phyloP scores from a whole-genome alignment of 1,139 yeast genomes.

The Kodamaea suecica region DNA sequence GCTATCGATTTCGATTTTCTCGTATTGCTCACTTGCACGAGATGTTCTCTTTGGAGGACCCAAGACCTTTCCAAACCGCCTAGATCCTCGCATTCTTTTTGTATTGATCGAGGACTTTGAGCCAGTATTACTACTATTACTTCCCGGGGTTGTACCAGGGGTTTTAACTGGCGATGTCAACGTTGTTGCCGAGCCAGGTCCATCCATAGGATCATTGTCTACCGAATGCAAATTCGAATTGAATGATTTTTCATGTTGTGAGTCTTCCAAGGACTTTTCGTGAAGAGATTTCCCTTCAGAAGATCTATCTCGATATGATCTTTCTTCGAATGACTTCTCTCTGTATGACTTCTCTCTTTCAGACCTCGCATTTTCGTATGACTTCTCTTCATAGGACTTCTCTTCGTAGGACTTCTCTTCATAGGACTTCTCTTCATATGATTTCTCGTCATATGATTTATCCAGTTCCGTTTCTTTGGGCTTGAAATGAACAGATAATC shows the following conservation, averaged over 20 bases:
- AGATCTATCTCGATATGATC: not conserved
- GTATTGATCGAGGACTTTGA: conserved; percentile 14
- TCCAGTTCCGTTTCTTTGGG: conserved; percentile 10
- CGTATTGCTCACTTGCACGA: conserved; percentile 18
- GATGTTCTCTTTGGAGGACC: conserved; percentile 43
- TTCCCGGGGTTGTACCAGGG: conserved; percentile 21
- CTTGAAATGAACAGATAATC: conserved; percentile 35
- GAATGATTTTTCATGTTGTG: not conserved
- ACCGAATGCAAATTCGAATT: conserved; percentile 1
- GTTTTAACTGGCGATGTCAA: conserved; percentile 13
- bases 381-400: conserved; percentile 1
- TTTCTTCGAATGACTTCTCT: conserved; percentile 1
- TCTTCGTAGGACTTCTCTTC: conserved; percentile 2
- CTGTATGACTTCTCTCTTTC: conserved; percentile 4
- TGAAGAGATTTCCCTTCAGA: not conserved
- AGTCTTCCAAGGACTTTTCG: conserved; percentile 3
- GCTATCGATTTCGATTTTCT: conserved; percentile 9
- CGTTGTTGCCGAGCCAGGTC: conserved; percentile 4
- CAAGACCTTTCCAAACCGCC: conserved; percentile 34
- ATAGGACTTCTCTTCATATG: conserved; percentile 3
- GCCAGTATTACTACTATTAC: conserved; percentile 1
- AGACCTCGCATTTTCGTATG: conserved; percentile 1
- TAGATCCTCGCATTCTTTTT: conserved; percentile 28
- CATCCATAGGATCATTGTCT: conserved; percentile 15
- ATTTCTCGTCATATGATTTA: conserved; percentile 4